A percentile compares a stretch with the other conserved stretches of the same genome.
Conservation (phyloP, 306 rosid genomes). For the Cucurbita maxima region DNA sequence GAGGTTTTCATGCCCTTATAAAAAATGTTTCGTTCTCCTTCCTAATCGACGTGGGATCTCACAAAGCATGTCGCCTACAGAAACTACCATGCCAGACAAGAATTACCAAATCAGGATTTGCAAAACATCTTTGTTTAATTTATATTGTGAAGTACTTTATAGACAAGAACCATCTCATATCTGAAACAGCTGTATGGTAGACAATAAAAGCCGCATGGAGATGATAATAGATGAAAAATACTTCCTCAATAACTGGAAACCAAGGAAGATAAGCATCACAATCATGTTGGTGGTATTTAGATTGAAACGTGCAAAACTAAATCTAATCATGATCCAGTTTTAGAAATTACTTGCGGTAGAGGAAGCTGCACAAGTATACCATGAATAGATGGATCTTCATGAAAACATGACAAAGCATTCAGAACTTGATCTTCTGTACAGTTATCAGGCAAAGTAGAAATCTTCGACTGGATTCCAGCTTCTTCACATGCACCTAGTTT, state of each 20-base stretch:
- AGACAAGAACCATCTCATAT: background rate
- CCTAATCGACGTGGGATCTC: too few relatives aligned
- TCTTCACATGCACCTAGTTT: constrained; percentile 77
- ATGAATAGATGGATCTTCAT: constrained; percentile 66
- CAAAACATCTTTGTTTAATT: background rate
- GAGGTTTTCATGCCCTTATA: too few relatives aligned
- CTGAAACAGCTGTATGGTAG: too few relatives aligned
- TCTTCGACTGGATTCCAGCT: constrained; percentile 55
- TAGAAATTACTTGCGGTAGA: constrained; percentile 72
- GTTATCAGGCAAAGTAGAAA: constrained; percentile 39
- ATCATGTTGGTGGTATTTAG: background rate
- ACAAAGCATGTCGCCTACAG: background rate
- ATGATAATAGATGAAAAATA: background rate
- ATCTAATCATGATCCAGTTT: constrained; percentile 17
- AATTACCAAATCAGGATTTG: background rate
- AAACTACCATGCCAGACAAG: background rate
- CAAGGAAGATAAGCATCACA: background rate
- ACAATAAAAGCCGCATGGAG: background rate
- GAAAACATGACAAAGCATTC: constrained; percentile 37
- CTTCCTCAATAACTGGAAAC: background rate
- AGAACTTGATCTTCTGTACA: constrained; percentile 53
- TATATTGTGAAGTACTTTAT: background rate
- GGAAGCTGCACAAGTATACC: constrained; percentile 98
- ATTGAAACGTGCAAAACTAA: constrained; percentile 1
- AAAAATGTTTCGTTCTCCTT: too few relatives aligned